A percentile compares a stretch with the other conserved stretches of the same genome.
These are phyloP conservation scores for Gyromitra esculenta DNA, from an alignment of 2,329 filamentous ascomycete species.

Conservation along the genomic window DNA sequence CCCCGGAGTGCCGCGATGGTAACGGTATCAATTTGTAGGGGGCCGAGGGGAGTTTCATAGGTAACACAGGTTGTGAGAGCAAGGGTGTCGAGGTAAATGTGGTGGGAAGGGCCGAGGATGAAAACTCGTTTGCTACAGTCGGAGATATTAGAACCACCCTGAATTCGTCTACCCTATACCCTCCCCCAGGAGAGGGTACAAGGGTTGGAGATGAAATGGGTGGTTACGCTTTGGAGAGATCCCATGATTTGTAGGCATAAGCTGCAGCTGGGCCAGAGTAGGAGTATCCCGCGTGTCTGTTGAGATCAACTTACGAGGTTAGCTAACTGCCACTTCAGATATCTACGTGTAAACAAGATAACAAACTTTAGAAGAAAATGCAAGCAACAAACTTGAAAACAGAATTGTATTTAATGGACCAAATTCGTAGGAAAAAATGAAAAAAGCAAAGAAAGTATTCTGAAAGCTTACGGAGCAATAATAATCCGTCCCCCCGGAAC, in stretches of 20 bases:
- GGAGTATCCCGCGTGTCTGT: conserved; percentile 88
- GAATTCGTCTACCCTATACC: neutral
- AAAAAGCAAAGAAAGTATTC: conserved; percentile 13
- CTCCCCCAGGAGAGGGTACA: neutral
- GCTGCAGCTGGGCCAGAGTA: conserved; percentile 93
- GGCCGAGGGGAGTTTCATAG: conserved; percentile 79
- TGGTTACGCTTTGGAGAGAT: conserved; percentile 75
- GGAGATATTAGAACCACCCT: conserved; percentile 25
- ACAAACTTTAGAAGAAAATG: neutral
- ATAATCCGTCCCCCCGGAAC: conserved; percentile 80
- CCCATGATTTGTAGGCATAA: conserved; percentile 90
- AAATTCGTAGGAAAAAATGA: conserved; percentile 57
- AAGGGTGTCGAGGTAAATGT: conserved; percentile 79
- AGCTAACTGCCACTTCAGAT: conserved; percentile 20
- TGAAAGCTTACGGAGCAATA: conserved; percentile 82
- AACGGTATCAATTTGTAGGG: conserved; percentile 71
- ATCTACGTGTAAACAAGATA: neutral
- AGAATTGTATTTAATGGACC: conserved; percentile 6
- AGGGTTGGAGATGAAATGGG: neutral
- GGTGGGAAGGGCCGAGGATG: conserved; percentile 90
- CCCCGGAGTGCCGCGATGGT: conserved; percentile 62
- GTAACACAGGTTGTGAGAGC: conserved; percentile 77
- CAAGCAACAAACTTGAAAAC: neutral
- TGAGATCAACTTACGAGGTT: neutral
- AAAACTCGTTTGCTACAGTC: conserved; percentile 81